Evolutionary conservation across 768 basidiomycete genomes (phyloP), one percentile per base, ranked within the genome.

Genomic region (Naganishia antarctica): DNA sequence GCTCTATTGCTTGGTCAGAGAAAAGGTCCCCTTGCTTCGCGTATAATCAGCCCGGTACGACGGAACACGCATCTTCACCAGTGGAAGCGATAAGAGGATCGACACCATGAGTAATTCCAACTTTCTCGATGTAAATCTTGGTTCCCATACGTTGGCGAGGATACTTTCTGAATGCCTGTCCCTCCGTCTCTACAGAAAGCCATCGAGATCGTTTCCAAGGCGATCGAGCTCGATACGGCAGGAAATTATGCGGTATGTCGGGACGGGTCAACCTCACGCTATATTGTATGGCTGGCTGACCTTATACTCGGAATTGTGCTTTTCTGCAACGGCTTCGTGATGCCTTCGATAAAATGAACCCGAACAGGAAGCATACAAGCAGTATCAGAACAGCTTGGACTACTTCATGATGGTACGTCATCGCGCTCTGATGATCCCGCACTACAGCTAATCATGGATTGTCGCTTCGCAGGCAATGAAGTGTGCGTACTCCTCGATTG

Each of bases 331-430:
- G 3, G 23, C 34, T 48, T 28, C 37, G 4, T 18, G 58, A 5
- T 11, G 26, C 23, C 23, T 31, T 13, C 45, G 7, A n/a, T 28
- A 7, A 40, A 41, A n/a, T 12, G 57, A 9, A n/a, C 21, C 21
- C 21, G 13, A n/a, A 40, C 13, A 75, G 74, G 91, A 93, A 72
- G 93, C 93, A 21, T 94, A 90, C 84, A 93, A 89, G 80, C 84
- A 86, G 69, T 96, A 96, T 80, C 87, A 88, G 81, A 94, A 97
- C 82, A 83, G 90, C 0, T 83, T 98, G 65, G 96, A 99, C 75
- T 99, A 94, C 76, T 99, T 99, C 78, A 91, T 97, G 89, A 88
- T 97, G 69, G 92, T 93, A 65, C 68, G 70, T 64, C 16, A 21
- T 57, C 34, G 21, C n/a, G 1, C 7, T 26, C 37, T 3, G n/a